Percentiles rank a stretch among this genome's conserved stretches.
Conservation (phyloP, 2,329 filamentous ascomycete genomes). For the Parasarocladium wereldwijsianum region DNA sequence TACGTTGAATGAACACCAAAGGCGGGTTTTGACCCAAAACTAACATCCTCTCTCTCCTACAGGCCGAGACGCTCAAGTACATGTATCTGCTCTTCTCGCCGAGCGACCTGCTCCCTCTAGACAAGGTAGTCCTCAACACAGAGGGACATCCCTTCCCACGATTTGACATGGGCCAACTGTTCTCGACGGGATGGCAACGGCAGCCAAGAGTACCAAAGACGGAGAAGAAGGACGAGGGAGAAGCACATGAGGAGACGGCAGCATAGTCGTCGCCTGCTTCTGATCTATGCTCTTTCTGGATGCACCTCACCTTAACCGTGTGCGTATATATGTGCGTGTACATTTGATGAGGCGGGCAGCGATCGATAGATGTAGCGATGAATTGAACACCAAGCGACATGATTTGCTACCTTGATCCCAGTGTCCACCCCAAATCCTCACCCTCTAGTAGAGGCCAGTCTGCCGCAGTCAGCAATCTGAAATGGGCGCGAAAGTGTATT, state of each 20-base stretch:
- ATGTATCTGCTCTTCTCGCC: conserved; percentile 90
- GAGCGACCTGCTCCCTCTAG: conserved; percentile 66
- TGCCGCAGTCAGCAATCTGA: too few relatives aligned
- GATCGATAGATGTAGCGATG: too few relatives aligned
- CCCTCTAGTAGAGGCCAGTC: too few relatives aligned
- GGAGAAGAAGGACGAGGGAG: conserved; percentile 8
- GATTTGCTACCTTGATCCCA: too few relatives aligned
- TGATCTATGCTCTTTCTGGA: too few relatives aligned
- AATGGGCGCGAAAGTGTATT: too few relatives aligned
- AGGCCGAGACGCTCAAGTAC: conserved; percentile 96
- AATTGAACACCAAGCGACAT: too few relatives aligned
- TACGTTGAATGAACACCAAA: conserved; percentile 25
- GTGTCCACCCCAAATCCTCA: too few relatives aligned
- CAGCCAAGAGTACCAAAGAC: conserved; percentile 25
- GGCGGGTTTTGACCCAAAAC: background rate
- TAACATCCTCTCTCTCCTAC: conserved; percentile 4
- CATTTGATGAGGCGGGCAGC: background rate
- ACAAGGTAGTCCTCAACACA: conserved; percentile 85
- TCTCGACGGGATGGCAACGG: conserved; percentile 69
- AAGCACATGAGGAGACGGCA: conserved; percentile 4
- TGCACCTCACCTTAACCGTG: background rate
- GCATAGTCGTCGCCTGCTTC: too few relatives aligned
- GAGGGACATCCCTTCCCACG: conserved; percentile 84
- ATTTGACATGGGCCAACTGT: conserved; percentile 66
- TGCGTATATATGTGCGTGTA: background rate